These are phyloP conservation scores for Astrocystis sublimbata DNA, from an alignment of 495 filamentous ascomycete species.

Conservation along the genomic window DNA sequence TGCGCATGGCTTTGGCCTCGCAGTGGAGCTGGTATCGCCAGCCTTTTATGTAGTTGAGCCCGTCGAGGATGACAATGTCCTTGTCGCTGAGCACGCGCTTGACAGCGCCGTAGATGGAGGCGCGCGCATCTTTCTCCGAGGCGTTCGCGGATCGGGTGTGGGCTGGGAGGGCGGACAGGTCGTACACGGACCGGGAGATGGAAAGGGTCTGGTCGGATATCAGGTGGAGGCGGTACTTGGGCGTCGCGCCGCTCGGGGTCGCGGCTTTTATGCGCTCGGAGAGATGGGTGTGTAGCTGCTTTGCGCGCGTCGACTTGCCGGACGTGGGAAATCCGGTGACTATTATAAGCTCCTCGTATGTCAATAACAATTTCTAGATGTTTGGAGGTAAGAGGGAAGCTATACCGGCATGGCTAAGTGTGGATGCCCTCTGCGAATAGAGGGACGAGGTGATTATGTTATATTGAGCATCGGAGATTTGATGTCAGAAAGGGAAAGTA, in stretches of 20 bases:
- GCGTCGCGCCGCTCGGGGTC: constrained; percentile 33
- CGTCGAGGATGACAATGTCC: constrained; percentile 86
- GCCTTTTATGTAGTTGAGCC: constrained; percentile 96
- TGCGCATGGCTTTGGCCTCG: constrained; percentile 84
- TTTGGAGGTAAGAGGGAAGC: not conserved
- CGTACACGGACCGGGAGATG: constrained; percentile 64
- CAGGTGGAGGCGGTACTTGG: constrained; percentile 60
- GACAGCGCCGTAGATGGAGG: constrained; percentile 77
- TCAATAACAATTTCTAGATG: not conserved
- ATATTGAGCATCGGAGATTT: no score
- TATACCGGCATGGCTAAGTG: constrained; percentile 16
- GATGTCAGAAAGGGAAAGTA: not conserved
- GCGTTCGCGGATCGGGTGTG: constrained; percentile 56
- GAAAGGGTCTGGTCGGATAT: constrained; percentile 68
- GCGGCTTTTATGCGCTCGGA: constrained; percentile 49
- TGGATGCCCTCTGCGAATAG: not conserved
- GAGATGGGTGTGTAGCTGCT: constrained; percentile 73
- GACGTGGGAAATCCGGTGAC: constrained; percentile 91
- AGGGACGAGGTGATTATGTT: not conserved
- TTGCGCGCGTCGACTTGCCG: constrained; percentile 85
- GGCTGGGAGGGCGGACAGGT: constrained; percentile 49
- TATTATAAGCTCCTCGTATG: constrained; percentile 72
- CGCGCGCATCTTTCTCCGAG: constrained; percentile 90
- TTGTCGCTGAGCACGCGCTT: constrained; percentile 77
- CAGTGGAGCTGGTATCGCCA: constrained; percentile 95